A percentile compares a stretch with the other conserved stretches of the same genome.
phyloP scores from a whole-genome alignment of 257 asterid genomes.

The Avicennia marina region DNA sequence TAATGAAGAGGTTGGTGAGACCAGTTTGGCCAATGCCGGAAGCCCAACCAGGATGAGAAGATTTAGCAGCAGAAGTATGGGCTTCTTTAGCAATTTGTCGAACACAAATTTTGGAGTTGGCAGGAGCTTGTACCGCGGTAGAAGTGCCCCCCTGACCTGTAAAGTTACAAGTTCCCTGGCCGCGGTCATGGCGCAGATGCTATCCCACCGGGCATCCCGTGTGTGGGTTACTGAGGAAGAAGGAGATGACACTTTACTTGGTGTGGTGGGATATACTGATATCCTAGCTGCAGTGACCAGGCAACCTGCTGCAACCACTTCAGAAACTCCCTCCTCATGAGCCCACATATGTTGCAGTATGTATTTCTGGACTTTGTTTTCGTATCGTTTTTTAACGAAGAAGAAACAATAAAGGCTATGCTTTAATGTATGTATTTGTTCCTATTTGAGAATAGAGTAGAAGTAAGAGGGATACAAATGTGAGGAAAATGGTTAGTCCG shows the following conservation, averaged over 20 bases:
- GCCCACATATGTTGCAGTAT: background rate
- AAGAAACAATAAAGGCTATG: too few species aligned
- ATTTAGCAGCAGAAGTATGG: constrained; percentile 80
- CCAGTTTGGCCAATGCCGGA: constrained; percentile 27
- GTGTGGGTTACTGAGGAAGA: constrained; percentile 95
- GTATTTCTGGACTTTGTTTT: too few species aligned
- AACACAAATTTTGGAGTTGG: constrained; percentile 42
- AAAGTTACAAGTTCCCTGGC: constrained; percentile 77
- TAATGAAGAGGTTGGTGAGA: constrained; percentile 24
- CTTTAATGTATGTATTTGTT: too few species aligned
- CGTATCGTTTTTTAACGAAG: too few species aligned
- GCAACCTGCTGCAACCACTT: constrained; percentile 38
- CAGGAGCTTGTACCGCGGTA: constrained; percentile 87
- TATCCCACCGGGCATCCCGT: constrained; percentile 89
- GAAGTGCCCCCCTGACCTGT: constrained; percentile 91
- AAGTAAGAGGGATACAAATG: too few species aligned
- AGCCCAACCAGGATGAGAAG: constrained; percentile 31
- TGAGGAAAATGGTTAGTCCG: too few species aligned
- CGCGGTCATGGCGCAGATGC: constrained; percentile 97
- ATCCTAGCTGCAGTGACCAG: constrained; percentile 74
- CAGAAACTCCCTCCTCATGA: constrained; percentile 42
- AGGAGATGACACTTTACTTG: constrained; percentile 68
- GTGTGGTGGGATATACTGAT: constrained; percentile 89
- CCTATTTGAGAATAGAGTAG: too few species aligned
- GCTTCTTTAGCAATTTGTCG: constrained; percentile 51